Conservation (phyloP, 2,329 filamentous ascomycete species). For the Apiospora kogelbergensis region DNA sequence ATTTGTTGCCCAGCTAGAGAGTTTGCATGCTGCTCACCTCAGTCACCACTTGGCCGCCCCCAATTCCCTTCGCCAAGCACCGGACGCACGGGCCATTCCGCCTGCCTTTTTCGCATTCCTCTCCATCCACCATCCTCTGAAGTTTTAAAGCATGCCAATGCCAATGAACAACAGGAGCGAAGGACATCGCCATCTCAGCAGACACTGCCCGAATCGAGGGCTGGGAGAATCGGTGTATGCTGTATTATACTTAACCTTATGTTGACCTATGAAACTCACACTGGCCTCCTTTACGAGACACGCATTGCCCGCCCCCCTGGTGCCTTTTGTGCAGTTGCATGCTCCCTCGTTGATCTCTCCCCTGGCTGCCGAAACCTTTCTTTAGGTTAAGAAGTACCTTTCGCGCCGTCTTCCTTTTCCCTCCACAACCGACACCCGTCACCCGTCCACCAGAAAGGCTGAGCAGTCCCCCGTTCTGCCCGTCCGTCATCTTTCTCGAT, state of each 20-base stretch:
- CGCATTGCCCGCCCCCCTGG: neutral
- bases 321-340: neutral
- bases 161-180: neutral
- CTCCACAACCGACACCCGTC: neutral
- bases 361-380: neutral
- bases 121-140: too few relatives aligned
- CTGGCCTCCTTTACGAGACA: too few relatives aligned
- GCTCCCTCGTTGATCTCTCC: neutral
- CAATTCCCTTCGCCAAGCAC: neutral
- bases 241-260: too few relatives aligned
- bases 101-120: neutral
- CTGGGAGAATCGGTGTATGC: too few relatives aligned
- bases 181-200: too few relatives aligned
- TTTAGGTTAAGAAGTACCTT: neutral
- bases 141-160: neutral
- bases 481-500: neutral
- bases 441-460: slow-evolving; percentile 2
- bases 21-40: neutral
- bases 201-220: too few relatives aligned
- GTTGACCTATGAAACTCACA: too few relatives aligned
- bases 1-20: neutral
- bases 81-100: neutral
- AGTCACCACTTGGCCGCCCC: neutral
- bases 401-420: neutral
- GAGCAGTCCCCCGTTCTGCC: neutral